Conservation (phyloP, 306 rosid species). For the Rubus idaeus region DNA sequence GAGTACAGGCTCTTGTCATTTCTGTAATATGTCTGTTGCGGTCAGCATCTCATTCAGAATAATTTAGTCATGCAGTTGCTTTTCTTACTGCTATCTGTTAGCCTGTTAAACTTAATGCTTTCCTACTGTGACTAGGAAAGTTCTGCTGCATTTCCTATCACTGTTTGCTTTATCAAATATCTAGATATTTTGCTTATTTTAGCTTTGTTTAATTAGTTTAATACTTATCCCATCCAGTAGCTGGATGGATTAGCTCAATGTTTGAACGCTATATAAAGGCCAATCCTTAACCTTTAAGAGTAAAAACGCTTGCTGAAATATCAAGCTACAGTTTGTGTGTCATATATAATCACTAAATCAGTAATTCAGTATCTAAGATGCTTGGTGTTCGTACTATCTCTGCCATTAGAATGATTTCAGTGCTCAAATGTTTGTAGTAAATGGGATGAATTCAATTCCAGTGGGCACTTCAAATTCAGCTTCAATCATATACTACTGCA, state of each 20-base stretch:
- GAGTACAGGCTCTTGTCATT: not conserved
- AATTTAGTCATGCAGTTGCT: not conserved
- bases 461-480: not conserved
- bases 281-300: too few species aligned
- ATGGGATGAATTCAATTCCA: not conserved
- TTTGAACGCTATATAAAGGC: too few species aligned
- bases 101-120: not conserved
- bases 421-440: not conserved
- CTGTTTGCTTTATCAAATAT: too few species aligned
- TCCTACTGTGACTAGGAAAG: too few species aligned
- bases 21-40: not conserved
- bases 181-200: too few species aligned
- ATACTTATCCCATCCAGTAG: too few species aligned
- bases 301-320: too few species aligned
- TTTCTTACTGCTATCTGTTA: not conserved
- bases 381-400: not conserved
- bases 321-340: not conserved
- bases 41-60: too few species aligned
- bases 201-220: too few species aligned
- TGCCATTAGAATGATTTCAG: not conserved
- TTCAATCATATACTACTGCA: not conserved
- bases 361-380: not conserved
- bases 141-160: too few species aligned
- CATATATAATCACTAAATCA: not conserved
- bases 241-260: too few species aligned